A percentile compares a stretch with the other conserved stretches of the same genome.
Conservation (phyloP, 2,329 filamentous ascomycete genomes). For the Davidsoniella eucalypti region DNA sequence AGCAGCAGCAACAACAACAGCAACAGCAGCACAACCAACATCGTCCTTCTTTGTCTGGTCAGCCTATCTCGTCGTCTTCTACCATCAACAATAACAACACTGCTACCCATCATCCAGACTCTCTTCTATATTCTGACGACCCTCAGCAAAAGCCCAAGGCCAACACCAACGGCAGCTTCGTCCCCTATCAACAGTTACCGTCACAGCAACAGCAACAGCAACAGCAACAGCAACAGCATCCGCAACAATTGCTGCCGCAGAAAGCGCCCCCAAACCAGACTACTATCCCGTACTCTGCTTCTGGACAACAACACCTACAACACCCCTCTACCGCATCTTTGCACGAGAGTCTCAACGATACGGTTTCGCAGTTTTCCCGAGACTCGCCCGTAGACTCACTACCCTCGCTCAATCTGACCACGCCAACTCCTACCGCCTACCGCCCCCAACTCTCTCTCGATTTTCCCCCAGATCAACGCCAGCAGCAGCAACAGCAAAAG, state of each 20-base stretch:
- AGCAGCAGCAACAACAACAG: slow-evolving; percentile 19
- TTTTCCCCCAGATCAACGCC: slow-evolving; percentile 29
- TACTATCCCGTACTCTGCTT: too few relatives aligned
- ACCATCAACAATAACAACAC: not conserved
- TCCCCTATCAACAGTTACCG: slow-evolving; percentile 18
- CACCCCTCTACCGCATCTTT: slow-evolving; percentile 7
- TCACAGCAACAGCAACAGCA: slow-evolving; percentile 20
- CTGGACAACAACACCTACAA: slow-evolving; percentile 16
- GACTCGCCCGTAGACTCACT: slow-evolving; percentile 36
- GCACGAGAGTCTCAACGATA: slow-evolving; percentile 35
- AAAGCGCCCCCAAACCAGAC: too few relatives aligned
- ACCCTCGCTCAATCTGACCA: slow-evolving; percentile 24
- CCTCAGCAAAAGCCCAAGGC: slow-evolving; percentile 13
- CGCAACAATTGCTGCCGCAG: slow-evolving; percentile 23
- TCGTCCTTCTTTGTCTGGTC: slow-evolving; percentile 15
- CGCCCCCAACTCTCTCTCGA: slow-evolving; percentile 19
- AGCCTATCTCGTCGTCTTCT: not conserved
- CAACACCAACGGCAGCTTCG: slow-evolving; percentile 11
- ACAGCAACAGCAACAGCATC: slow-evolving; percentile 18
- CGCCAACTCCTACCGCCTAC: slow-evolving; percentile 22
- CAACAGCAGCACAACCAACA: slow-evolving; percentile 19
- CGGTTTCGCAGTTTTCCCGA: slow-evolving; percentile 44
- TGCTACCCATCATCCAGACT: not conserved
- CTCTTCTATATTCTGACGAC: not conserved
- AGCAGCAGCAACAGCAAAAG: slow-evolving; percentile 20